These are phyloP conservation scores for Bruguiera parviflora DNA, from an alignment of 345 rosid genomes.

Conservation along the genomic window DNA sequence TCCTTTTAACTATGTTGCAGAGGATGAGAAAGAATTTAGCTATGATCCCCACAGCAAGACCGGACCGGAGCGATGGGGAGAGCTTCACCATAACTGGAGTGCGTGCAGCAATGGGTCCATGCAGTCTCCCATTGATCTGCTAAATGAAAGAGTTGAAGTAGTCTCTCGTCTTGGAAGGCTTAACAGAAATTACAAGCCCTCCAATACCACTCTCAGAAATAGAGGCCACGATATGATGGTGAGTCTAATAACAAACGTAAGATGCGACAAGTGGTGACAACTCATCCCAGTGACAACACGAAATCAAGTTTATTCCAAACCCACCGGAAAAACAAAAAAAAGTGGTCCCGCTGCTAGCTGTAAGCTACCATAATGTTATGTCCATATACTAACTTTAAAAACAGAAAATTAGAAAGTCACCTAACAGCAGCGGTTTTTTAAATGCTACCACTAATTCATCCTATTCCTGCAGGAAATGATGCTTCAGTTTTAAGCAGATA, in stretches of 20 bases:
- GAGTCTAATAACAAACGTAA: neutral
- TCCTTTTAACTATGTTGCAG: slow-evolving; percentile 22
- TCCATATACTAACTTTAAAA: too few species aligned
- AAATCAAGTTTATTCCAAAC: too few species aligned
- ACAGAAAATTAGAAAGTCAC: too few species aligned
- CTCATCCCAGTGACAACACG: too few species aligned
- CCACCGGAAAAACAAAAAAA: too few species aligned
- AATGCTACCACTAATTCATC: too few species aligned
- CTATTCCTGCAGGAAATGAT: too few species aligned
- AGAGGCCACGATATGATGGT: slow-evolving; percentile 94
- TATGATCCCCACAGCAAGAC: slow-evolving; percentile 30
- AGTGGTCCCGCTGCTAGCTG: too few species aligned
- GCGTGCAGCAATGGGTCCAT: slow-evolving; percentile 57
- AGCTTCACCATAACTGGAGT: slow-evolving; percentile 54
- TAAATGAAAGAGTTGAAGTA: slow-evolving; percentile 43
- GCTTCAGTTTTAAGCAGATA: too few species aligned
- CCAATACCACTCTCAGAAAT: slow-evolving; percentile 57
- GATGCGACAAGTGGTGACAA: neutral
- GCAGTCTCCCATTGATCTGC: slow-evolving; percentile 88
- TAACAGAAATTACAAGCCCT: slow-evolving; percentile 45
- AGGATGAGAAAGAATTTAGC: slow-evolving; percentile 61
- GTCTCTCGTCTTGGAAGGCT: slow-evolving; percentile 52
- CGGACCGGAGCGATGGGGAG: slow-evolving; percentile 77
- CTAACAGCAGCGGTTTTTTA: too few species aligned
- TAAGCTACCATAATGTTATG: too few species aligned